Percentiles rank a stretch among this genome's conserved stretches.
These are phyloP conservation scores for Tilletia setariae DNA, from an alignment of 1,284 basidiomycete genomes.

Conservation along the genomic window DNA sequence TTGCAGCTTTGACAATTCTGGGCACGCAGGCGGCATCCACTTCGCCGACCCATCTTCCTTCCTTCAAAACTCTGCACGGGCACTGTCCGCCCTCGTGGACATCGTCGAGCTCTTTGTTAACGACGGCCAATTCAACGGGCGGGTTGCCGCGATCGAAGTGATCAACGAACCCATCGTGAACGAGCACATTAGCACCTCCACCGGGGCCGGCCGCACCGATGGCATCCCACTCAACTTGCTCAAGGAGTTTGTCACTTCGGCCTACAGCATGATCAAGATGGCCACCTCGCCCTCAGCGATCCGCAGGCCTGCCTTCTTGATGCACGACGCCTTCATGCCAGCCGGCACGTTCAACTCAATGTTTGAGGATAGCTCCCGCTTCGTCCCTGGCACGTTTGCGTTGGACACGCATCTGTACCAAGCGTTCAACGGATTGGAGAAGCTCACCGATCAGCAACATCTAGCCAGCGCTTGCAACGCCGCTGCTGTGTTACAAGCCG, in stretches of 20 bases:
- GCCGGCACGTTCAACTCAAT: constrained; percentile 1
- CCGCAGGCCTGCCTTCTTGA: constrained; percentile 32
- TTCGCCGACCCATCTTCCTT: too few relatives aligned
- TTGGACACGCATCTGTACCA: constrained; percentile 38
- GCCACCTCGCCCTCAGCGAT: constrained; percentile 18
- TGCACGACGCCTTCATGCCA: constrained; percentile 30
- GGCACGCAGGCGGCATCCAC: constrained; percentile 4
- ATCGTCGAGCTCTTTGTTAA: background rate
- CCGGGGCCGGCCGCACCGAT: constrained; percentile 18
- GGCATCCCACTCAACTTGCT: constrained; percentile 13
- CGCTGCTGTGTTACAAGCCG: background rate
- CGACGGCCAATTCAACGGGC: background rate
- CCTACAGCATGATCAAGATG: constrained; percentile 16
- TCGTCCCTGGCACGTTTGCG: too few relatives aligned
- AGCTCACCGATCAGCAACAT: constrained; percentile 16
- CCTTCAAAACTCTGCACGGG: too few relatives aligned
- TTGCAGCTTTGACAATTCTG: background rate
- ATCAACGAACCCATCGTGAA: constrained; percentile 16
- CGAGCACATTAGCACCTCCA: constrained; percentile 16
- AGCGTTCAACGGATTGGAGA: too few relatives aligned
- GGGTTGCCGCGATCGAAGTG: constrained; percentile 12
- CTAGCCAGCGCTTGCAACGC: constrained; percentile 37
- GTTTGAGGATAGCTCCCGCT: background rate
- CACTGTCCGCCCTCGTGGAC: background rate
- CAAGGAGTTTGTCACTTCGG: constrained; percentile 9